Base-by-base conservation (phyloP, 805 yeast species). In the Sugiyamaella boreocaroliniensis region DNA sequence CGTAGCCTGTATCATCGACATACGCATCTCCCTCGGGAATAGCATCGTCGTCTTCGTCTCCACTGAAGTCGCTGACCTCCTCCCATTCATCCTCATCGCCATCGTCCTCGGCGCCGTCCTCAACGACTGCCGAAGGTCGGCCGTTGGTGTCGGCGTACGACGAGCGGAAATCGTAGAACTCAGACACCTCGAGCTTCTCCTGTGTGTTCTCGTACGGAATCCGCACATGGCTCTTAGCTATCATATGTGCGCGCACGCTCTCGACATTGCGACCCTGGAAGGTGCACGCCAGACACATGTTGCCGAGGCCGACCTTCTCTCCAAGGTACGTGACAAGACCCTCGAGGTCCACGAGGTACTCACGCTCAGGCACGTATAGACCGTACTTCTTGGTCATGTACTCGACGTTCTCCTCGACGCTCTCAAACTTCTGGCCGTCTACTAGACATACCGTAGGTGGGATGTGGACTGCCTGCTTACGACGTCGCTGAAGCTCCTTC, bases 211-310 rank as follows among this genome's bases (percentile, higher is more conserved):
- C 98, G 68, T 86, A 93, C 0, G 98, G 97, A 55, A 93, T 77
- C 64, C 81, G 79, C 72, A 92, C 85, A 68, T 93, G 99, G 53
- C 89, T 81, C 68, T 93, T 93, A 8, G 85, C 77, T 4, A 75
- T 61, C 86, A 89, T 84, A 68, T 93, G 99, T 43, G 88, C 93
- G 60, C 96, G 82, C 10, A 87, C 89, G 55, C 96, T 86, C 63
- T 87, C 95, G 29, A 92, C 65, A 50, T 82, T 80, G 56, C 80
- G 78, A n/a, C 98, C 98, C 68, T 86, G 85, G 65, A 83, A 93
- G 32, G 75, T 74, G 67, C 99, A 93, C 50, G 81, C 78, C 46
- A 92, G 69, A 67, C 99, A 93, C 58, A 85, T 79, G 59, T 87
- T 83, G 41, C 97, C 97, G 44, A 83, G 76, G 9, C 90, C 86